These are phyloP conservation scores for Umbelopsis vinacea DNA, from an alignment of 192 early-diverging fungal genomes.

Conservation along the genomic window DNA sequence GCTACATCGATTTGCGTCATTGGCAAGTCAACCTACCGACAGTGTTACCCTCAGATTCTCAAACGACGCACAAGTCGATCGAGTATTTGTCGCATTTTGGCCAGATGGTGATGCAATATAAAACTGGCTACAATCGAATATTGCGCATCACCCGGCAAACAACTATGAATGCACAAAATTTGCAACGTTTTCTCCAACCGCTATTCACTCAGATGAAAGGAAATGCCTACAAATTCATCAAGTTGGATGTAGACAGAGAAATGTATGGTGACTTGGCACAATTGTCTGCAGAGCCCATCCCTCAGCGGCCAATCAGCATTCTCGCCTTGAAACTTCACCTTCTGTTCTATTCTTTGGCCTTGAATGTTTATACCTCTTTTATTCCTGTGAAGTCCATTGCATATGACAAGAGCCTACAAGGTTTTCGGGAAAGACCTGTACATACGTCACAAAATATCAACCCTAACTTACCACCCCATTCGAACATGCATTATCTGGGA, in stretches of 20 bases:
- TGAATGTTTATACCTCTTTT: background rate
- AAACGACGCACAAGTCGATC: background rate
- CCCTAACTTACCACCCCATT: background rate
- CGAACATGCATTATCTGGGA: background rate
- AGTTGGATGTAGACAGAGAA: background rate
- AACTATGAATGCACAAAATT: background rate
- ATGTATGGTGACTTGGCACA: slow-evolving; percentile 5
- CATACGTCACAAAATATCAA: background rate
- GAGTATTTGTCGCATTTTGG: slow-evolving; percentile 28
- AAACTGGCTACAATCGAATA: background rate
- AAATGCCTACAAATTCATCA: background rate
- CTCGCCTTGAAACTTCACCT: background rate
- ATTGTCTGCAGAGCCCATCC: background rate
- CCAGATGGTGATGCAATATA: background rate
- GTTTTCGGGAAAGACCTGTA: slow-evolving; percentile 1
- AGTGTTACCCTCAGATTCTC: background rate
- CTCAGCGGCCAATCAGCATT: background rate
- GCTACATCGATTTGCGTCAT: slow-evolving; percentile 24
- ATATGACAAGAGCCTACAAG: background rate
- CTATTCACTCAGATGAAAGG: background rate
- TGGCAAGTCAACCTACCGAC: slow-evolving; percentile 36
- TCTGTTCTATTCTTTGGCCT: background rate
- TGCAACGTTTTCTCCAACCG: background rate
- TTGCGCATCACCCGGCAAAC: background rate
- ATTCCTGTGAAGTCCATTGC: background rate